Evolutionary conservation across 2,329 filamentous ascomycete species (phyloP).

Genomic region (Aphanoascus verrucosus): DNA sequence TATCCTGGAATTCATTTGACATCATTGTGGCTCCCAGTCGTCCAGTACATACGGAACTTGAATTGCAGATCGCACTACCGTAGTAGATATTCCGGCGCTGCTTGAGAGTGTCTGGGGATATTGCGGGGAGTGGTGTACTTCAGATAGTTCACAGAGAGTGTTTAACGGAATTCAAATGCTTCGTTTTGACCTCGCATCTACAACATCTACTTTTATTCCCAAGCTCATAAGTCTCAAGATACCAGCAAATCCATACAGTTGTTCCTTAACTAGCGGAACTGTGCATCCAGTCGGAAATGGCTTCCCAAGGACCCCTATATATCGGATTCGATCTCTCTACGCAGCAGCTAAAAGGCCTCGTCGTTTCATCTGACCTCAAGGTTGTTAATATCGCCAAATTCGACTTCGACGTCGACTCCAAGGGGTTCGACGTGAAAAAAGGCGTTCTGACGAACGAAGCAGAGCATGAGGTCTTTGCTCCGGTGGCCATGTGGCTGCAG

Average conservation of each 20-base stretch:
- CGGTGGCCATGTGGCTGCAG: conserved; percentile 89
- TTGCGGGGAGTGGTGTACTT: not conserved
- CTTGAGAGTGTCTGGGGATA: not conserved
- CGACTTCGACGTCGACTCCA: conserved; percentile 82
- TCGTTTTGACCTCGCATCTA: not conserved
- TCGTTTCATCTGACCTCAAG: conserved; percentile 71
- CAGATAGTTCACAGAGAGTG: not conserved
- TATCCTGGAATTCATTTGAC: not conserved
- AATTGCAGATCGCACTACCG: not conserved
- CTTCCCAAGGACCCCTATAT: conserved; percentile 53
- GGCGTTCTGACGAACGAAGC: conserved; percentile 73
- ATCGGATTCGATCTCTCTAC: conserved; percentile 93
- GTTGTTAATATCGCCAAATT: conserved; percentile 79
- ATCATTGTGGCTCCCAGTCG: not conserved
- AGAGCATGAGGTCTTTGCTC: conserved; percentile 83
- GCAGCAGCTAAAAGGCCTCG: conserved; percentile 89
- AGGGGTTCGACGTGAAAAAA: conserved; percentile 70
- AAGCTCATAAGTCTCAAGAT: not conserved
- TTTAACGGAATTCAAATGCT: not conserved
- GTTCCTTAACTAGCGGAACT: not conserved
- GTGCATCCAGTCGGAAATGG: no score
- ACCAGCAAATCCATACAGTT: not conserved
- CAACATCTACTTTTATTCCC: not conserved
- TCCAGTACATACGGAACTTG: not conserved
- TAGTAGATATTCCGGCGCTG: not conserved